Evolutionary conservation across 768 basidiomycete species (phyloP).

Genomic region (Phaeotremella skinneri): DNA sequence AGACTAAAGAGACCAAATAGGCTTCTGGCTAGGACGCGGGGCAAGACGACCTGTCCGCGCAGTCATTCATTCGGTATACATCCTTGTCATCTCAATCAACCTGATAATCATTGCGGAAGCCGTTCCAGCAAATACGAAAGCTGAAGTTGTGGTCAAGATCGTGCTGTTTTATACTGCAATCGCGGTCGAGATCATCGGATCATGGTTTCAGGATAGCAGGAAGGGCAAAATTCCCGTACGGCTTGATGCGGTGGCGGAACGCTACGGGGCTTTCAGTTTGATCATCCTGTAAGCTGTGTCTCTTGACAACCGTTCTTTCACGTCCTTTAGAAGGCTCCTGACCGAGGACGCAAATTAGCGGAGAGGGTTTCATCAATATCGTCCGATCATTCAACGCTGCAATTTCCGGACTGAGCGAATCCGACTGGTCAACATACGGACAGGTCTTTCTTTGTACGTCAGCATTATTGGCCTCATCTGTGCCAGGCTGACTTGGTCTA

Average conservation of each 20-base stretch:
- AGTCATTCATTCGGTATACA: background rate
- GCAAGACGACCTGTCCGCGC: background rate
- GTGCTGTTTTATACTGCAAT: constrained; percentile 31
- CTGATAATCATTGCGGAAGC: constrained; percentile 19
- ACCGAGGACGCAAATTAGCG: constrained; percentile 15
- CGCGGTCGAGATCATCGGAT: constrained; percentile 19
- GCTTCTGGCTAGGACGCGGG: constrained; percentile 13
- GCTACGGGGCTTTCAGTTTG: constrained; percentile 41
- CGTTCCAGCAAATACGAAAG: constrained; percentile 16
- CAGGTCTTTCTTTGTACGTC: constrained; percentile 27
- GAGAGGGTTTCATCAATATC: constrained; percentile 43
- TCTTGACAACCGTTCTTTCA: background rate
- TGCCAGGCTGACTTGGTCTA: background rate
- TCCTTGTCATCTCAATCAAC: constrained; percentile 17
- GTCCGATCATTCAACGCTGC: constrained; percentile 32
- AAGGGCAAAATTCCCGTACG: background rate
- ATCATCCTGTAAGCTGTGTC: constrained; percentile 34
- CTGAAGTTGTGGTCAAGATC: constrained; percentile 23
- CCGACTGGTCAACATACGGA: constrained; percentile 24
- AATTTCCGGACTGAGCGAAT: constrained; percentile 28
- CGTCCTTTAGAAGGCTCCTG: background rate
- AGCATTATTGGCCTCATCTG: background rate
- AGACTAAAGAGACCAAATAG: constrained; percentile 5
- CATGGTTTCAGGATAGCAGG: constrained; percentile 10
- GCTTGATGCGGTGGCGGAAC: constrained; percentile 18